Evolutionary conservation across 1,284 basidiomycete species (phyloP), one percentile per base, ranked within the genome.

Genomic region (Tremellales sp.): DNA sequence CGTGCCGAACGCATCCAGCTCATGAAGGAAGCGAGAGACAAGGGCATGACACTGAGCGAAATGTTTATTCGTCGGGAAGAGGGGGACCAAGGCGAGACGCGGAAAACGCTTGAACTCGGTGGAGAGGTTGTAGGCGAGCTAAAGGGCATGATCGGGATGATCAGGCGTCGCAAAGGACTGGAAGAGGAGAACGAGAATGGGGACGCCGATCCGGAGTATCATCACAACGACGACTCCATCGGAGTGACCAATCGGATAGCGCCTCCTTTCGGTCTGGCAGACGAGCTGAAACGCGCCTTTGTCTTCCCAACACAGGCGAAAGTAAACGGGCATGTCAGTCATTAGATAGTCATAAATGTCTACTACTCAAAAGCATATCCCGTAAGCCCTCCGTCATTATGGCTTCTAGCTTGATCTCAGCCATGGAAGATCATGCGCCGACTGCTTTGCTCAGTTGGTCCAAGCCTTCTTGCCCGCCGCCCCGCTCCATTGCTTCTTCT

Each of bases 91-190:
- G 21, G 5, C 22, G 41, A 45, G 24, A 46, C 48, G 15, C 35
- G 46, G 40, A 44, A 54, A 41, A 48, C 47, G 46, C 44, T 41
- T n/a, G 43, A 43, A 44, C 52, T 43, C 23, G 60, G 58, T 11
- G 61, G 61, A 3, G 43, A 58, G 46, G 61, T 72, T 24, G 60
- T 72, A 15, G 56, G 59, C 36, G 70, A 72, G 59, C 53, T 72
- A 23, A 54, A 58, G 46, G 60, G 65, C 13, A 60, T 72, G 45
- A 69, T 72, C 36, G 68, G 61, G 17, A 49, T 61, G 19, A 70
- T 72, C 24, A 51, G 68, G 52, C 42, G 46, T 24, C 52, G 60
- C 25, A 72, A 60, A 49, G 60, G 55, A n/a, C 41, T 31, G 1
- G 41, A 27, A 6, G 33, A 40, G 25, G 37, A 11, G 15, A 36